Evolutionary conservation across 768 basidiomycete genomes (phyloP).

Genomic region (Boletus reticulatus): DNA sequence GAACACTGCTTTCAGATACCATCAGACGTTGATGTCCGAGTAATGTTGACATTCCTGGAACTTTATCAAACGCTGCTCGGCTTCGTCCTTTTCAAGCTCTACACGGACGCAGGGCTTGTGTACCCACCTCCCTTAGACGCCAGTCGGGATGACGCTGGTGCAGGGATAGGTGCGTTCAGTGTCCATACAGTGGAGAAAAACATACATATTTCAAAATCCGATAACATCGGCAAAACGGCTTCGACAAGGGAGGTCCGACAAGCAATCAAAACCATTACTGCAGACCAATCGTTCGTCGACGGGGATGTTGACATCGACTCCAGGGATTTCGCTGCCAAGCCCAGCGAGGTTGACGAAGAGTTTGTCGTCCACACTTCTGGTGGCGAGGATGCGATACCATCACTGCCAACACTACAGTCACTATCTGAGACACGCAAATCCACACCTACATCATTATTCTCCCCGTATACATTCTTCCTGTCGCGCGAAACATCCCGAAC

Average conservation of each 20-base stretch:
- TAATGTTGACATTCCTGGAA: slow-evolving; percentile 97
- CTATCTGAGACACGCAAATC: slow-evolving; percentile 60
- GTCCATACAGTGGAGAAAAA: slow-evolving; percentile 51
- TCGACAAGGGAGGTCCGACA: slow-evolving; percentile 55
- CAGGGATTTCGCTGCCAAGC: slow-evolving; percentile 29
- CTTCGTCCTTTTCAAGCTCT: slow-evolving; percentile 97
- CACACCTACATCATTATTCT: slow-evolving; percentile 64
- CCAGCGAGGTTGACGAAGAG: slow-evolving; percentile 53
- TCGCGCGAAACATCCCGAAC: slow-evolving; percentile 90
- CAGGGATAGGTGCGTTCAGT: slow-evolving; percentile 85
- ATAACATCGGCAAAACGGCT: slow-evolving; percentile 34
- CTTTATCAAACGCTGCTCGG: slow-evolving; percentile 95
- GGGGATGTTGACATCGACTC: slow-evolving; percentile 41
- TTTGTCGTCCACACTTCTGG: slow-evolving; percentile 65
- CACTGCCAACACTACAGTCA: slow-evolving; percentile 68
- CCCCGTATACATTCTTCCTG: slow-evolving; percentile 87
- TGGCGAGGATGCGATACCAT: slow-evolving; percentile 40
- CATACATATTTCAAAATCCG: slow-evolving; percentile 15
- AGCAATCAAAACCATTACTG: slow-evolving; percentile 46
- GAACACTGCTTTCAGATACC: slow-evolving; percentile 62
- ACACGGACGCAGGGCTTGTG: slow-evolving; percentile 86
- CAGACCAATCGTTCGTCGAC: slow-evolving; percentile 17
- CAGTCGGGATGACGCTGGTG: slow-evolving; percentile 78
- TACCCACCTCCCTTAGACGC: slow-evolving; percentile 93
- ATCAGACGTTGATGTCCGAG: slow-evolving; percentile 92